Evolutionary conservation across 2,329 filamentous ascomycete genomes (phyloP).

Genomic region (Lasiodiplodia theobromae): DNA sequence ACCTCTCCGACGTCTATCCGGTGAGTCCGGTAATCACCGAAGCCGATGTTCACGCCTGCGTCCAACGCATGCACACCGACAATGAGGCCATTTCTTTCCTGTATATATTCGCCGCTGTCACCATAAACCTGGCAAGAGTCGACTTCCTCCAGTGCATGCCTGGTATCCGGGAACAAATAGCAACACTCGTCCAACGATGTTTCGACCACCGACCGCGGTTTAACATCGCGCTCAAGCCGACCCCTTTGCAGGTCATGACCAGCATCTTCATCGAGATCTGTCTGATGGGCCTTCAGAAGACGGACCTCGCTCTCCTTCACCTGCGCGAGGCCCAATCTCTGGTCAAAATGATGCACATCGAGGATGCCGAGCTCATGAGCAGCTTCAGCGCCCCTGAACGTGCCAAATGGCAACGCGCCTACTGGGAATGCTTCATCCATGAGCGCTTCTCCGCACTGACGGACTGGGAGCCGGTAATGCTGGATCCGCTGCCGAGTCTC

Average conservation of each 20-base stretch:
- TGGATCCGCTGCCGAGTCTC: constrained; percentile 48
- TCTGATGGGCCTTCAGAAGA: constrained; percentile 73
- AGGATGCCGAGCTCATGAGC: constrained; percentile 47
- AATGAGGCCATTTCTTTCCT: constrained; percentile 52
- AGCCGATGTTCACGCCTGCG: constrained; percentile 46
- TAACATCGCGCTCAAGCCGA: constrained; percentile 35
- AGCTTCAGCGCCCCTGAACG: constrained; percentile 46
- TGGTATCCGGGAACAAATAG: constrained; percentile 10
- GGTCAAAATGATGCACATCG: constrained; percentile 44
- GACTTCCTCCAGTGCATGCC: constrained; percentile 36
- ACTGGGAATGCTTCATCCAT: constrained; percentile 65
- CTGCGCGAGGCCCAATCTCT: constrained; percentile 79
- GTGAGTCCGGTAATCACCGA: constrained; percentile 56
- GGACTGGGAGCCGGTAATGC: constrained; percentile 54
- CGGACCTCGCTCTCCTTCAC: constrained; percentile 81
- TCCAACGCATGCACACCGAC: constrained; percentile 28
- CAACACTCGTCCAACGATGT: constrained; percentile 7
- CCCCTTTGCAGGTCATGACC: constrained; percentile 61
- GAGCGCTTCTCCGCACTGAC: constrained; percentile 64
- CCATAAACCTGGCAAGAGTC: constrained; percentile 13
- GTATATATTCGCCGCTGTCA: constrained; percentile 49
- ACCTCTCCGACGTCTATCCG: constrained; percentile 55
- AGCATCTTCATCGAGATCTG: constrained; percentile 81
- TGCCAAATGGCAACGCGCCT: constrained; percentile 57
- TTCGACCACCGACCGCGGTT: constrained; percentile 35